phyloP scores from a whole-genome alignment of 2,329 filamentous ascomycete genomes.

The Erysiphe neolycopersici region DNA sequence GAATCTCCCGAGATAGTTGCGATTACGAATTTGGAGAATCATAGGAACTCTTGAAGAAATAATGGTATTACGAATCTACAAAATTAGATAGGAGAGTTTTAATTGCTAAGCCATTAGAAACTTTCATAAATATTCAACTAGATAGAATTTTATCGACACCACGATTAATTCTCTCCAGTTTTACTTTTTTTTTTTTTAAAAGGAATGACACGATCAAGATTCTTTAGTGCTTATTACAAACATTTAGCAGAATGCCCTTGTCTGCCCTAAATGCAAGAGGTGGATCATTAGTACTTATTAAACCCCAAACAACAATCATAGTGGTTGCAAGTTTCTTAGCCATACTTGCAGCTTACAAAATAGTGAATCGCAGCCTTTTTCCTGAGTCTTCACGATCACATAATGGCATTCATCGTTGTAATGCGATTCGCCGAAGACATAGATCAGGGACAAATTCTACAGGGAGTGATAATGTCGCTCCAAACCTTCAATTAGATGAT shows the following conservation, averaged over 20 bases:
- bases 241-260: background rate
- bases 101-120: too few relatives aligned
- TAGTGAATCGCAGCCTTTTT: conserved; percentile 20
- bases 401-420: conserved; percentile 31
- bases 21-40: too few relatives aligned
- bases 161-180: too few relatives aligned
- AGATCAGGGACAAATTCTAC: conserved; percentile 3
- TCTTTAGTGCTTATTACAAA: background rate
- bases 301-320: conserved; percentile 27
- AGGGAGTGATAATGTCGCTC: conserved; percentile 1
- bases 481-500: conserved; percentile 6
- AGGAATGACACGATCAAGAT: too few relatives aligned
- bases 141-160: too few relatives aligned
- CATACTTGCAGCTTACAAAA: conserved; percentile 28
- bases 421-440: conserved; percentile 31
- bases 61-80: too few relatives aligned
- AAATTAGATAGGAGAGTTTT: too few relatives aligned
- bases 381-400: conserved; percentile 7
- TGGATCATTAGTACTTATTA: conserved; percentile 21
- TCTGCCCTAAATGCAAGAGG: conserved; percentile 16
- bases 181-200: too few relatives aligned
- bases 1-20: too few relatives aligned
- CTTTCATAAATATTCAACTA: too few relatives aligned
- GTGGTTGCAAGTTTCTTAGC: conserved; percentile 28
- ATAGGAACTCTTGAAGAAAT: too few relatives aligned